Conservation (phyloP, 2,329 filamentous ascomycete species). For the Pseudogymnoascus sp. region DNA sequence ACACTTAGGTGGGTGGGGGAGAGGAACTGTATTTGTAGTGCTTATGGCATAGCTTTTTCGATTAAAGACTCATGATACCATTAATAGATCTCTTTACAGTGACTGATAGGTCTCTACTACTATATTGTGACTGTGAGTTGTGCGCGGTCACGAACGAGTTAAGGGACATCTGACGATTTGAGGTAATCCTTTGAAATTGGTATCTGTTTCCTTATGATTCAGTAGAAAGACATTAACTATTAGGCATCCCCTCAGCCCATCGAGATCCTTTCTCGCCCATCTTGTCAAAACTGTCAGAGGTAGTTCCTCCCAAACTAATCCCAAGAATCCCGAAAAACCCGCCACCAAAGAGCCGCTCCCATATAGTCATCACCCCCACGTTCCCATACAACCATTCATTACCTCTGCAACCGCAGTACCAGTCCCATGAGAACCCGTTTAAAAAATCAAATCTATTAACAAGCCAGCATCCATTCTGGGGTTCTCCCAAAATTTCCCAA, state of each 20-base stretch:
- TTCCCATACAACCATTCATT: not conserved
- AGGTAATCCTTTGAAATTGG: not conserved
- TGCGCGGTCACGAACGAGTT: not conserved
- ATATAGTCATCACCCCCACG: not conserved
- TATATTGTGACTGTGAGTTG: not conserved
- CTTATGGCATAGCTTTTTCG: not conserved
- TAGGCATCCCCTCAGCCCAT: not conserved
- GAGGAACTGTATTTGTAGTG: constrained; percentile 1
- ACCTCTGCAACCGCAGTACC: not conserved
- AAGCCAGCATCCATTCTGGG: not conserved
- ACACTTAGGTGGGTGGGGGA: not conserved
- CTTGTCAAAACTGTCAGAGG: not conserved
- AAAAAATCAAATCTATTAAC: not conserved
- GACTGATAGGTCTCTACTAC: not conserved
- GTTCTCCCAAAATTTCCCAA: not conserved
- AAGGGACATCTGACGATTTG: not conserved
- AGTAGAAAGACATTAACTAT: constrained; percentile 4
- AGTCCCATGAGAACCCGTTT: not conserved
- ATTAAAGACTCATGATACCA: not conserved
- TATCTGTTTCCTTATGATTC: not conserved
- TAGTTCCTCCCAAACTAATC: not conserved
- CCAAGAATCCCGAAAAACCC: not conserved
- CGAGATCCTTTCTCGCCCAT: not conserved
- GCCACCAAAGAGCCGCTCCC: not conserved
- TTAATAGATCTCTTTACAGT: not conserved